Evolutionary conservation across 2,329 filamentous ascomycete species (phyloP).

Genomic region (Venturia carpophila): DNA sequence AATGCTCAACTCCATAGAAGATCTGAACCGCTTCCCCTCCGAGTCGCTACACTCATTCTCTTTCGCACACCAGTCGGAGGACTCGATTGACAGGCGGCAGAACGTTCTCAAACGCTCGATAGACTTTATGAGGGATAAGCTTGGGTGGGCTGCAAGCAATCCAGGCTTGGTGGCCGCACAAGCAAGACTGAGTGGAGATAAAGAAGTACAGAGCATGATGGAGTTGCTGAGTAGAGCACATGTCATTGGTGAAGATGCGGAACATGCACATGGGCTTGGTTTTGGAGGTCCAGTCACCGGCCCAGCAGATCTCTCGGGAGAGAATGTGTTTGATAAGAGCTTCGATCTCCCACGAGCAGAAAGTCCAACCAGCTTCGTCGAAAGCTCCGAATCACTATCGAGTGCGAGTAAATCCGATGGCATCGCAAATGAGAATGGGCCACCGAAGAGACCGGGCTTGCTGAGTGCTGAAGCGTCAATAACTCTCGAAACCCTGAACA

Average conservation of each 20-base stretch:
- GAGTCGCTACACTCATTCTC: conserved; percentile 98
- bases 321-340: conserved; percentile 78
- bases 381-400: conserved; percentile 11
- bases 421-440: background rate
- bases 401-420: conserved; percentile 10
- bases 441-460: background rate
- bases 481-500: conserved; percentile 13
- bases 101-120: conserved; percentile 88
- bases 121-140: conserved; percentile 91
- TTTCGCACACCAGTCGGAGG: conserved; percentile 91
- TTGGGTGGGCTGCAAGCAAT: conserved; percentile 71
- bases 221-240: conserved; percentile 78
- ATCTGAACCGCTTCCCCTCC: conserved; percentile 84
- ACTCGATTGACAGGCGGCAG: conserved; percentile 82
- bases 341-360: conserved; percentile 50
- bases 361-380: conserved; percentile 36
- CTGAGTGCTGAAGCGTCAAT: conserved; percentile 4
- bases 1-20: conserved; percentile 63
- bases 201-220: conserved; percentile 84
- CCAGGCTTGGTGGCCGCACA: conserved; percentile 75
- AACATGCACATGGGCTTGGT: conserved; percentile 43
- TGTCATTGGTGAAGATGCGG: conserved; percentile 61
- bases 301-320: conserved; percentile 62
- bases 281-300: conserved; percentile 65
- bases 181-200: conserved; percentile 71